A percentile compares a stretch with the other conserved stretches of the same genome.
phyloP scores from a whole-genome alignment of 108 stramenopile genomes.

The Chaetoceros tenuissimus region DNA sequence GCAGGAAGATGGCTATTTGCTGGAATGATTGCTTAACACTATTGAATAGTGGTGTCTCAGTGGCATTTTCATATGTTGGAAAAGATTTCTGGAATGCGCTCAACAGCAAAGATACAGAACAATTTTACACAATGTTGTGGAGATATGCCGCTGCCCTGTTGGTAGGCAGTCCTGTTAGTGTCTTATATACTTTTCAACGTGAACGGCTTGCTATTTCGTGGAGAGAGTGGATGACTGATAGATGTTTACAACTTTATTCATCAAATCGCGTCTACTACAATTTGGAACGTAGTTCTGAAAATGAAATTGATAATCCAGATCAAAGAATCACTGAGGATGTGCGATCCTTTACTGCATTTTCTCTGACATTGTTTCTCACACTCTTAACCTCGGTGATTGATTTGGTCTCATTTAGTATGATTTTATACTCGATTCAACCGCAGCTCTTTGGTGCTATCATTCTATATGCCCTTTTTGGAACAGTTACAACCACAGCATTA shows the following conservation, averaged over 20 bases:
- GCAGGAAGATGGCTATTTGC: conserved; percentile 64
- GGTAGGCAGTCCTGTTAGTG: conserved; percentile 80
- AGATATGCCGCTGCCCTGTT: conserved; percentile 66
- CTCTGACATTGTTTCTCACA: conserved; percentile 84
- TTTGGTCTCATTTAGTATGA: conserved; percentile 81
- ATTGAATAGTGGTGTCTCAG: conserved; percentile 73
- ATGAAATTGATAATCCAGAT: conserved; percentile 85
- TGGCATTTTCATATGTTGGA: conserved; percentile 85
- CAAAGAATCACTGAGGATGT: conserved; percentile 96
- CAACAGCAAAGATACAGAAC: conserved; percentile 57
- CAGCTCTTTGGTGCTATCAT: conserved; percentile 83
- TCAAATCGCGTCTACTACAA: conserved; percentile 77
- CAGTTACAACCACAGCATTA: conserved; percentile 46
- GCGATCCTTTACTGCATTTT: conserved; percentile 76
- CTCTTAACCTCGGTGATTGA: conserved; percentile 81
- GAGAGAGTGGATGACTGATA: conserved; percentile 91
- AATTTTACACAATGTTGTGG: conserved; percentile 65
- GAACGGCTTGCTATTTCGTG: conserved; percentile 36
- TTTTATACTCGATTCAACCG: conserved; percentile 86
- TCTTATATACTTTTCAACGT: conserved; percentile 72
- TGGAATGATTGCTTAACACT: conserved; percentile 77
- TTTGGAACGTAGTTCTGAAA: conserved; percentile 37
- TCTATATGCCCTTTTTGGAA: conserved; percentile 75
- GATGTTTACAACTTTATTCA: conserved; percentile 64
- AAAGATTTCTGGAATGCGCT: conserved; percentile 92